Base-by-base conservation (phyloP, 192 early-diverging fungal species). In the Linnemannia zychae region DNA sequence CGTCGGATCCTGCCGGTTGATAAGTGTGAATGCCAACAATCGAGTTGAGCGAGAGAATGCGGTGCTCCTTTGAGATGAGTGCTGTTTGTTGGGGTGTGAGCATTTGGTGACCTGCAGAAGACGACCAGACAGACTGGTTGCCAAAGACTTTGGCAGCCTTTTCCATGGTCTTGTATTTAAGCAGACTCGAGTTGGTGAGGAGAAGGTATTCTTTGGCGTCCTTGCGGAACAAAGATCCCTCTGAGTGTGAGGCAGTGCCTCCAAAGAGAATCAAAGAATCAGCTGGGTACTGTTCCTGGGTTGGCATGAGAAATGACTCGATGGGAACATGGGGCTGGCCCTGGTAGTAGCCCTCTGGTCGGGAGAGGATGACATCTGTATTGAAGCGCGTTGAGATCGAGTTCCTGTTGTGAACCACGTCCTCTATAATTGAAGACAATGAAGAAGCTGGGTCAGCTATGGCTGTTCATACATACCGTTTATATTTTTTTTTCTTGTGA, bases 141-240 rank as follows among this genome's bases (percentile, higher is more conserved):
- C 83, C 83, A 73, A 85, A 85, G 60, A 85, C 53, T 50, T 85
- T 85, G 77, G 78, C 38, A 18, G 83, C 83, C 50, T 85, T 85
- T 44, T 85, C 83, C 83, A 85, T 85, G n/a, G 74, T 68, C 72
- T 85, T 85, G 71, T 79, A 85, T 38, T 75, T 79, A 52, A 85
- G 83, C 3, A 85, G 70, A 66, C 74, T 79, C 2, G 83, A 79
- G 71, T 85, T 85, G 33, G 83, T 85, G 40, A 85, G 70, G 17
- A 85, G 40, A 0, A 85, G 52, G 50, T 85, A 85, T 37, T 85
- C 83, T 47, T 79, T 85, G 15, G 74, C 52, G 6, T 85, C 83
- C 70, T 85, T 85, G 1, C 78, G 77, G 40, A 85, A 85, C 34
- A 85, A 20, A 1, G 74, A 75, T 36, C 74, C 65, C 65, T 85